Conservation (phyloP, 2,329 filamentous ascomycete species). For the Cordyceps cicadae region DNA sequence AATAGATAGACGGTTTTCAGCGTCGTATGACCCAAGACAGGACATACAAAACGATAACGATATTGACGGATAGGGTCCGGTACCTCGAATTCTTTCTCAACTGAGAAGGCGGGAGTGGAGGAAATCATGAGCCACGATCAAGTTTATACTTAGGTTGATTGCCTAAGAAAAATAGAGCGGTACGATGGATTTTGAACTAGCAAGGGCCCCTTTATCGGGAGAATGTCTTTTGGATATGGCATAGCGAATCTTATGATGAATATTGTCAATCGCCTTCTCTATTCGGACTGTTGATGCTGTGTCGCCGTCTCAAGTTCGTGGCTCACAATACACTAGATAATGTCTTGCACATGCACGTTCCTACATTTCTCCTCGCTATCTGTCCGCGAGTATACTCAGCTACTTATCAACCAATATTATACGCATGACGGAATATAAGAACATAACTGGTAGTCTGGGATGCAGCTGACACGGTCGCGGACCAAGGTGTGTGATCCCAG, state of each 20-base stretch:
- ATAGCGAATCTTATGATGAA: neutral
- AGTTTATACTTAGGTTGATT: no score
- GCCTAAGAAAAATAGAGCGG: neutral
- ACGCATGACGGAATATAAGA: no score
- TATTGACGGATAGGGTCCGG: conserved; percentile 11
- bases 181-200: neutral
- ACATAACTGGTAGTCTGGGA: neutral
- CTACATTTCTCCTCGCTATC: no score
- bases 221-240: neutral
- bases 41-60: conserved; percentile 46
- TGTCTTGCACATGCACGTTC: no score
- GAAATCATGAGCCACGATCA: no score
- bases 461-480: neutral
- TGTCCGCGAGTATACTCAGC: no score
- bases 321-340: neutral
- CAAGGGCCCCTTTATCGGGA: neutral
- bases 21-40: conserved; percentile 49
- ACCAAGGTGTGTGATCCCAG: neutral
- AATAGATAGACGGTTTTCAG: conserved; percentile 75
- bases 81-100: neutral
- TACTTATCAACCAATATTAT: no score
- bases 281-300: no score
- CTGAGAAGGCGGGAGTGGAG: neutral
- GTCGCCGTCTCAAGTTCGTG: neutral
- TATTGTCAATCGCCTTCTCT: neutral